These are phyloP conservation scores for Paraphoma chrysanthemicola DNA, from an alignment of 2,329 filamentous ascomycete genomes.

Conservation along the genomic window DNA sequence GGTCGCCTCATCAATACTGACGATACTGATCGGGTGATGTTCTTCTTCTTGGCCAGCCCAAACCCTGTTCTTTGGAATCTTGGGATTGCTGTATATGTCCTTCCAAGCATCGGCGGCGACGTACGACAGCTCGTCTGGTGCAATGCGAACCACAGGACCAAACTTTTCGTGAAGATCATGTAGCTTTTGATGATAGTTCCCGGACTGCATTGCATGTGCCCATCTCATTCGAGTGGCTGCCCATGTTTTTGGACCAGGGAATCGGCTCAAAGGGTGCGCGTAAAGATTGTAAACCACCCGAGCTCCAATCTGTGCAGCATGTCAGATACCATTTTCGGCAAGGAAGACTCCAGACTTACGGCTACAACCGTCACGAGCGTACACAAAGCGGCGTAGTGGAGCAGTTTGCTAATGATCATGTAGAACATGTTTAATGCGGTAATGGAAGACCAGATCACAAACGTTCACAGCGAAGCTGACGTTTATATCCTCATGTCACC, in stretches of 20 bases:
- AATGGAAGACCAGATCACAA: too few species aligned
- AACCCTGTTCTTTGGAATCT: slow-evolving; percentile 15
- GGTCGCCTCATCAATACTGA: slow-evolving; percentile 19
- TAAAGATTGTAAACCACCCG: slow-evolving; percentile 23
- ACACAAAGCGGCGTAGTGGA: not conserved
- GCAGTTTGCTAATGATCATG: not conserved
- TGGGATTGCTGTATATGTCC: slow-evolving; percentile 48
- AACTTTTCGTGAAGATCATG: slow-evolving; percentile 21
- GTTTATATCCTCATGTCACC: not conserved
- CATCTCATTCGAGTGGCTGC: slow-evolving; percentile 39
- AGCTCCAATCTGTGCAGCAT: not conserved
- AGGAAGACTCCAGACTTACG: too few species aligned
- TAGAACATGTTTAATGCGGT: not conserved
- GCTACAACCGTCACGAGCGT: not conserved
- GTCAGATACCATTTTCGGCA: not conserved
- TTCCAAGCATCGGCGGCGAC: slow-evolving; percentile 49
- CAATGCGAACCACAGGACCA: slow-evolving; percentile 56
- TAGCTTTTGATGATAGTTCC: slow-evolving; percentile 11
- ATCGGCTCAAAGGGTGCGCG: slow-evolving; percentile 20
- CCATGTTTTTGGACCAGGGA: slow-evolving; percentile 19
- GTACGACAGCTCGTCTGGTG: slow-evolving; percentile 58
- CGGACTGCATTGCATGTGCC: slow-evolving; percentile 30
- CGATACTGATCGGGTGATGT: slow-evolving; percentile 13
- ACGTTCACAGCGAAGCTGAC: not conserved
- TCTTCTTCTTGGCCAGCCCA: slow-evolving; percentile 17